Evolutionary conservation across 2,329 filamentous ascomycete species (phyloP), one percentile per base, ranked within the genome.

Genomic region (Phialophora verrucosa): DNA sequence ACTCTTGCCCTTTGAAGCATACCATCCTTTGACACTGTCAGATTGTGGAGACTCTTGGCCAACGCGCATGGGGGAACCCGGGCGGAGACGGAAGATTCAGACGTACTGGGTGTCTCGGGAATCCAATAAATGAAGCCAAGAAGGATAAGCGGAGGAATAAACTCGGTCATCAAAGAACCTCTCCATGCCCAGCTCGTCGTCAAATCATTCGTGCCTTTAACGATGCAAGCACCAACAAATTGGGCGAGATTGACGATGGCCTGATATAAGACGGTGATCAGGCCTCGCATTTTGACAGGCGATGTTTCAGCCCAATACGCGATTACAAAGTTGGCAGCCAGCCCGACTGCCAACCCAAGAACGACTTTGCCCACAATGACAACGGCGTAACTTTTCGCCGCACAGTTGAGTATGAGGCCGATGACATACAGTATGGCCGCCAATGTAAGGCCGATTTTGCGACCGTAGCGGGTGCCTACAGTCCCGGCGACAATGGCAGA

Each of bases 271-370:
- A 84, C 85, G n/a, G 90, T 77, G 20, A 81, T 74, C 0, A 78
- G 75, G 35, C 79, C 79, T 53, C 79, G 77, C 53, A 79, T 79
- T 0, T 77, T 75, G 17, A 78, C 77, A 3, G 78, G 77, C 0
- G 80, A 76, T 12, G 96, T 96, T 76, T 97, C 93, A 51, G 92
- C 93, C 76, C 96, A 93, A 76, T 96, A 97, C 47, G 97, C 90
- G 0, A 93, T 93, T 1, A 96, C 92, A 71, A 96, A 96, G 57
- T 92, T 93, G 0, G 92, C 96, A 51, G 94, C 83, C 76, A 92
- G 90, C 76, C 93, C 93, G 66, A 97, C 91, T 51, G 91, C 91
- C 11, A 96, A 80, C 80, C 93, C 93, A 51, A 53, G 10, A 20
- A 62, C 12, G 58, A 62, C 57, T 44, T 62, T 62, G 35, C 63